Base-by-base conservation (phyloP, 2,329 filamentous ascomycete genomes). In the Ophiosphaerella korrae region DNA sequence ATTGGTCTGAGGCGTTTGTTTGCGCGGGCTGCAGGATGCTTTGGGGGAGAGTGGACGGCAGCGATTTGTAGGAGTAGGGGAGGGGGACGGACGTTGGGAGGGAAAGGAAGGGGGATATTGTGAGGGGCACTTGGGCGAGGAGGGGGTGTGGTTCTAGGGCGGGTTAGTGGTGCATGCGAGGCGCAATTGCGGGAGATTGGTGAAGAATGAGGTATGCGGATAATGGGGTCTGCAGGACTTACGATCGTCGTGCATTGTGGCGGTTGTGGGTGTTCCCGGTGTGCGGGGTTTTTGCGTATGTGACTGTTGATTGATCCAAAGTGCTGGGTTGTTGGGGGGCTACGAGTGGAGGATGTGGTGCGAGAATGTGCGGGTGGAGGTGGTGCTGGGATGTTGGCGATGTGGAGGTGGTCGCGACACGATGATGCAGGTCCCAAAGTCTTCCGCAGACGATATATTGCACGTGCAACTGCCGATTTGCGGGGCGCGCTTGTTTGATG, bases 1-100 rank as follows among this genome's bases (percentile, higher is more conserved):
- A 94, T 58, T 82, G 83, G 60, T 84, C 35, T 11, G 44, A 32
- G 14, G 44, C 2, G 57, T 66, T 46, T 32, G 42, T 75, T 38
- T 44, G 42, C 16, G 58, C 55, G 67, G 50, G 77, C 51, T 82
- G 81, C 7, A 85, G 83, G 31, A 85, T 81, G 1, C 89, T 89
- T 1, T 85, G 85, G 0, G 94, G 93, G 0, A 97, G 84, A 2
- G 91, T 89, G 1, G 91, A 93, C 0, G 93, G 90, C 69, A 97
- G 88, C 9, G 86, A 83, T 71, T 92, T 93, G 82, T 97, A 97
- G 63, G 91, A 96, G 79, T 97, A 97, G 21, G 94, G 93, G 7
- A 99, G 85, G 0, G 92, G 96, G 16, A 92, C 89, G 23, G 93
- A 88, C 26, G 90, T 88, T 9, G 94, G 94, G 29, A 99, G 87